Conservation (phyloP, 169 alveolate species). For the Pseudocohnilembus persalinus region DNA sequence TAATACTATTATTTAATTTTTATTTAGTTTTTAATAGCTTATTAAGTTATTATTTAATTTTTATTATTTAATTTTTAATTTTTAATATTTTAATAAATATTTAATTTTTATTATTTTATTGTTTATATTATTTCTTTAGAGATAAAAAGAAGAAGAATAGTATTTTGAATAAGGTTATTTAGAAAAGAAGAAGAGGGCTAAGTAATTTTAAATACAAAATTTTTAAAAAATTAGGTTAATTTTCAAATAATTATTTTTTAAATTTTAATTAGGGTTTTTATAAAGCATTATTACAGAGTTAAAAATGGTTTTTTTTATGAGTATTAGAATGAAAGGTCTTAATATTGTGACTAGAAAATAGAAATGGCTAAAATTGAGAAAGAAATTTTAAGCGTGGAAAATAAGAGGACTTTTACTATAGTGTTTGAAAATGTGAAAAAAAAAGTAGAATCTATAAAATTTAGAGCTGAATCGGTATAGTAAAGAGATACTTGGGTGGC, state of each 20-base stretch:
- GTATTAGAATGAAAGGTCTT: slow-evolving; percentile 6
- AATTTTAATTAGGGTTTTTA: background rate
- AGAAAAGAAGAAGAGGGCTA: background rate
- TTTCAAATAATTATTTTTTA: background rate
- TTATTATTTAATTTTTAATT: too few relatives aligned
- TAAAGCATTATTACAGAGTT: slow-evolving; percentile 9
- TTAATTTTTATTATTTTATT: too few relatives aligned
- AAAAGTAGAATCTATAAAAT: background rate
- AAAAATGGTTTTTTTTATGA: slow-evolving; percentile 9
- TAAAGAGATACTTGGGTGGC: background rate
- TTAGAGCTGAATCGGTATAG: background rate
- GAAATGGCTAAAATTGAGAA: background rate
- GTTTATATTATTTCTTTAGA: too few relatives aligned
- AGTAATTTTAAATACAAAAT: background rate
- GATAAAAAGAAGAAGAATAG: background rate
- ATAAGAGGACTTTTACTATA: background rate
- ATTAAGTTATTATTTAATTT: too few relatives aligned
- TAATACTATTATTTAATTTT: too few relatives aligned
- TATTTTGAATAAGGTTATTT: background rate
- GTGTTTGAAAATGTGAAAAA: background rate
- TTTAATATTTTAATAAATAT: too few relatives aligned
- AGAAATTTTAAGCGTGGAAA: background rate
- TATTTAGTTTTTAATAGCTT: too few relatives aligned
- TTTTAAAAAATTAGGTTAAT: background rate
- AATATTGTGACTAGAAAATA: slow-evolving; percentile 3